A percentile compares a stretch with the other conserved stretches of the same genome.
phyloP scores from a whole-genome alignment of 75 land plant species.

The Picea glauca region DNA sequence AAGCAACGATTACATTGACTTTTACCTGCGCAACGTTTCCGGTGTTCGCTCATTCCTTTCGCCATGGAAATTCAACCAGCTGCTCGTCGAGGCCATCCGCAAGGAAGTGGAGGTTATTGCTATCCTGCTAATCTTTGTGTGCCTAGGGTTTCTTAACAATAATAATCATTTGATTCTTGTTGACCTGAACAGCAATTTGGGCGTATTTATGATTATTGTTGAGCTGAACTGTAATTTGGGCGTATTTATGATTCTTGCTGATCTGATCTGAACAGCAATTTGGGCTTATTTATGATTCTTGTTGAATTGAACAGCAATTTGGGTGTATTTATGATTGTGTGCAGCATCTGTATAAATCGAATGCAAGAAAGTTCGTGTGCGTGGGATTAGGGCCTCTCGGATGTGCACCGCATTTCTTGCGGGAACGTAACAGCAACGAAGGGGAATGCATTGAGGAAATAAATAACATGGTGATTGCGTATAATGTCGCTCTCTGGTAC shows the following conservation, averaged over 20 bases:
- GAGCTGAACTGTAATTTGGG: too few relatives aligned
- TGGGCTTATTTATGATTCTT: too few relatives aligned
- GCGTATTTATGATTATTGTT: too few relatives aligned
- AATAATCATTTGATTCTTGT: neutral
- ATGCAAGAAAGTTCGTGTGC: conserved; percentile 51
- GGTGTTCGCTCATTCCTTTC: conserved; percentile 17
- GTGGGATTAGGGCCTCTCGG: conserved; percentile 76
- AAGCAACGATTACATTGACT: conserved; percentile 79
- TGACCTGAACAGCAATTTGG: too few relatives aligned
- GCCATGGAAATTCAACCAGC: conserved; percentile 58
- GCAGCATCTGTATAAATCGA: conserved; percentile 56
- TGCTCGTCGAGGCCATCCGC: conserved; percentile 15
- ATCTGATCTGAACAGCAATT: too few relatives aligned
- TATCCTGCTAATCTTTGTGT: neutral
- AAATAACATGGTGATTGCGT: conserved; percentile 60
- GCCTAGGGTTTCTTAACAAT: too few relatives aligned
- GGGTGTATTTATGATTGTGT: neutral
- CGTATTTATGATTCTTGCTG: too few relatives aligned
- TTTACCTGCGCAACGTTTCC: conserved; percentile 58
- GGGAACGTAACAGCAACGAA: conserved; percentile 31
- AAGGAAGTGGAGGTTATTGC: neutral
- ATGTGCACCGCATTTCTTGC: conserved; percentile 71
- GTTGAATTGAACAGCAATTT: neutral
- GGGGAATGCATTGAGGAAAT: conserved; percentile 56
- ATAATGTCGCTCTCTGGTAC: conserved; percentile 50